A percentile compares a stretch with the other conserved stretches of the same genome.
Evolutionary conservation across 805 yeast species (phyloP).

Genomic region (Metschnikowia proteae): DNA sequence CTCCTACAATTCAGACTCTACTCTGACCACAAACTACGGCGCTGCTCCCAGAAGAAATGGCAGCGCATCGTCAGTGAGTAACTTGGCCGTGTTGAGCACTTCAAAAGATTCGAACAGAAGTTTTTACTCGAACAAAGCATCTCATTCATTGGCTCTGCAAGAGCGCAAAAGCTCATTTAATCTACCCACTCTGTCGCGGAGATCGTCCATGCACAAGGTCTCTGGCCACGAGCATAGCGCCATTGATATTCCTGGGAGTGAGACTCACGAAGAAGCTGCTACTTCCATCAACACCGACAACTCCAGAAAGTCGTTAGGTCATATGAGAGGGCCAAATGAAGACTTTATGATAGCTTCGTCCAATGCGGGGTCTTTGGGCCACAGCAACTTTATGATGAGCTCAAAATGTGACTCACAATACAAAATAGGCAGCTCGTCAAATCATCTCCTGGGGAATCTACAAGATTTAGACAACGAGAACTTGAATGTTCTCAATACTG

Average conservation of each 20-base stretch:
- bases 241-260: not conserved
- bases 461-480: conserved; percentile 38
- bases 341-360: not conserved
- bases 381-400: not conserved
- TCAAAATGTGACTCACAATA: not conserved
- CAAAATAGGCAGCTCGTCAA: not conserved
- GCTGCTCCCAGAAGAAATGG: conserved; percentile 13
- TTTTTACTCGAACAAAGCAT: not conserved
- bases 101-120: conserved; percentile 12
- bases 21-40: conserved; percentile 39
- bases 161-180: not conserved
- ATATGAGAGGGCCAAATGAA: conserved; percentile 6
- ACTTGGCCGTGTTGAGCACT: conserved; percentile 10
- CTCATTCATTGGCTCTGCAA: not conserved
- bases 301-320: not conserved
- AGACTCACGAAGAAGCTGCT: not conserved
- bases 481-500: conserved; percentile 19
- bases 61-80: conserved; percentile 12
- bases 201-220: not conserved
- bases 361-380: not conserved
- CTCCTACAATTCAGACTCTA: conserved; percentile 39
- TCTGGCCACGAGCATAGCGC: not conserved
- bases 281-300: conserved; percentile 1
- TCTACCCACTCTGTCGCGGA: not conserved
- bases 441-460: not conserved